Evolutionary conservation across 2,329 filamentous ascomycete genomes (phyloP), one percentile per base, ranked within the genome.

Genomic region (Cytospora schulzeri): DNA sequence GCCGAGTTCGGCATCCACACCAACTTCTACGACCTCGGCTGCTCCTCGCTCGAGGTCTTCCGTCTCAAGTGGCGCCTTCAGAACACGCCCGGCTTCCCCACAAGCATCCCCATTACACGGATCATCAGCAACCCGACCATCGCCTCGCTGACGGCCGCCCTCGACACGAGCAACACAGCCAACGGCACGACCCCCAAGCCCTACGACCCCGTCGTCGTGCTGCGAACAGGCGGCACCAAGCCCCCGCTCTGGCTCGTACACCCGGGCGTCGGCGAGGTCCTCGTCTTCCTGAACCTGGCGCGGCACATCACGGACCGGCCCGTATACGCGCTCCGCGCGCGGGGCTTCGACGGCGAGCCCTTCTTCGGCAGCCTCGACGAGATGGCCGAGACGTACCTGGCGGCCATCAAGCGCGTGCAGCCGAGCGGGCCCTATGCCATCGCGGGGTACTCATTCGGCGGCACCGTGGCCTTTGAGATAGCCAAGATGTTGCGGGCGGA

Each of bases 381-480:
- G 53, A 70, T 73, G 0, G 71, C 81, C 2, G 66, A 69, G 1
- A 76, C 71, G 0, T 85, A 85, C 69, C 66, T 72, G 15, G 51
- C 60, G 0, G 75, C 76, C 0, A 78, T 86, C 51, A 75, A 75
- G 28, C 29, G 62, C 4, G 66, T 62, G 1, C 83, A 86, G 66
- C 81, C 82, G 0, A 22, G 71, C 0, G 82, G 83, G 0, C 83
- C 83, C 0, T 86, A 86, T 67, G 79, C 79, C 1, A 70, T 86
- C 1, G 79, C 79, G 0, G 83, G 83, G 0, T 85, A 85, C 69
- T 79, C 75, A 4, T 84, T 80, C 68, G 83, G 83, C 4, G 68
- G 74, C 0, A 82, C 82, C 69, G 64, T 85, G 0, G 79, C 81
- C 0, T 85, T 84, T 65, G 83, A 85, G 69, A 70, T 81, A 1